A percentile compares a stretch with the other conserved stretches of the same genome.
These are phyloP conservation scores for Hemileia vastatrix DNA, from an alignment of 1,284 basidiomycete genomes.

Conservation along the genomic window DNA sequence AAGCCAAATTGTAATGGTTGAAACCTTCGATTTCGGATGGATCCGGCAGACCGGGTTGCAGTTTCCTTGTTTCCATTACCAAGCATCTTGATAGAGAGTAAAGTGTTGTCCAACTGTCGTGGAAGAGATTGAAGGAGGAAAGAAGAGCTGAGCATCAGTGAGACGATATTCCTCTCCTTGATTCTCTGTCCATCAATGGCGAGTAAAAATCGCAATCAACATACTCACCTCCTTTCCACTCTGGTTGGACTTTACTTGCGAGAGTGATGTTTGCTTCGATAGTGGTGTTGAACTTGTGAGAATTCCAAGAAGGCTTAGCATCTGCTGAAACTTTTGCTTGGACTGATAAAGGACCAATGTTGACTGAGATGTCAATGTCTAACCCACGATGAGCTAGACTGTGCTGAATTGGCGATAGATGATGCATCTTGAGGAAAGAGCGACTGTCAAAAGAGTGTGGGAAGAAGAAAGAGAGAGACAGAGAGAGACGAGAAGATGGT, in stretches of 20 bases:
- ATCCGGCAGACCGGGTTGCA: neutral
- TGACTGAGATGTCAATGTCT: neutral
- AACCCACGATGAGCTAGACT: neutral
- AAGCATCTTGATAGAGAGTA: neutral
- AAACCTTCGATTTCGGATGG: conserved; percentile 10
- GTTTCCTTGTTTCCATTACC: neutral
- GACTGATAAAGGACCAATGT: neutral
- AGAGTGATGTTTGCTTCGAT: neutral
- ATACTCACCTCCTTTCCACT: neutral
- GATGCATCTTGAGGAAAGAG: neutral
- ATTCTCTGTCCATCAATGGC: no score
- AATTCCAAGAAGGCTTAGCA: neutral
- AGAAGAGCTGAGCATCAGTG: no score
- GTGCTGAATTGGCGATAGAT: neutral
- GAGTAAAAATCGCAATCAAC: no score
- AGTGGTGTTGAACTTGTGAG: neutral
- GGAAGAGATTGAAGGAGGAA: neutral
- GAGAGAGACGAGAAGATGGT: no score
- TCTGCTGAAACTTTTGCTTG: neutral
- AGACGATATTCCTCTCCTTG: no score
- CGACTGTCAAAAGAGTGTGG: neutral
- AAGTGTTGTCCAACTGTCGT: neutral
- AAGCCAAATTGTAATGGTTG: conserved; percentile 35
- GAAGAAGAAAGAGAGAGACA: neutral
- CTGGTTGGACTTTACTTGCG: neutral